phyloP scores from a whole-genome alignment of 768 basidiomycete species.

The Mycena amicta region DNA sequence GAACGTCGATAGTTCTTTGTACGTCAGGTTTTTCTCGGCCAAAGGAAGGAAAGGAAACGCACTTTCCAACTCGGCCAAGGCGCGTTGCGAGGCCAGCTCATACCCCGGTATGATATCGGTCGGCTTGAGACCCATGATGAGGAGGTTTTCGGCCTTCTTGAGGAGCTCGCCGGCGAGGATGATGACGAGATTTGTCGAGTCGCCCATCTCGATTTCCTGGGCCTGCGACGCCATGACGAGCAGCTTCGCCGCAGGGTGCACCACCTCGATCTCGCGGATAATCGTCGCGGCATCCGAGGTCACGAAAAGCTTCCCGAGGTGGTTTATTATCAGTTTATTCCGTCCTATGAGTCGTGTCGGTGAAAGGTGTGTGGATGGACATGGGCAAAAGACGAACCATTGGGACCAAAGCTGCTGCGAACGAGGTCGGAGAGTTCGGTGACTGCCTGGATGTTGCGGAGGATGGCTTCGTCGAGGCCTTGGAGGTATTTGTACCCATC shows the following conservation, averaged over 20 bases:
- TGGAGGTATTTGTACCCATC: constrained; percentile 94
- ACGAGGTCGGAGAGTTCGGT: constrained; percentile 93
- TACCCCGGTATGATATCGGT: constrained; percentile 95
- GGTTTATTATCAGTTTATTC: constrained; percentile 98
- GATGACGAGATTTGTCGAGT: constrained; percentile 93
- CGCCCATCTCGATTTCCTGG: constrained; percentile 98
- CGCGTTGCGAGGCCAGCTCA: constrained; percentile 85
- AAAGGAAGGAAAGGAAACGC: constrained; percentile 34
- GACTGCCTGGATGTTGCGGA: constrained; percentile 97
- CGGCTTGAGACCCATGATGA: constrained; percentile 96
- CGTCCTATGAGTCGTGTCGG: constrained; percentile 80
- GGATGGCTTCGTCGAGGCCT: constrained; percentile 95
- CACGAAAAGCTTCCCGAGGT: constrained; percentile 92
- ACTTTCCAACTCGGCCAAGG: constrained; percentile 89
- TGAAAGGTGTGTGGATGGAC: background rate
- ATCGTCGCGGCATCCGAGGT: constrained; percentile 99
- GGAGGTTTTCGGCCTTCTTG: constrained; percentile 88
- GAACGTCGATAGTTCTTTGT: constrained; percentile 66
- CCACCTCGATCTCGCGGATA: constrained; percentile 96
- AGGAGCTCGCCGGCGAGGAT: constrained; percentile 95
- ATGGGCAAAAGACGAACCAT: constrained; percentile 65
- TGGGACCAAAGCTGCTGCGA: constrained; percentile 94
- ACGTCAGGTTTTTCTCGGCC: background rate
- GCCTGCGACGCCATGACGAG: constrained; percentile 98
- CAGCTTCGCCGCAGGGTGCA: constrained; percentile 98